Evolutionary conservation across 2,329 filamentous ascomycete genomes (phyloP).

Genomic region (Ophiostoma perfectum): DNA sequence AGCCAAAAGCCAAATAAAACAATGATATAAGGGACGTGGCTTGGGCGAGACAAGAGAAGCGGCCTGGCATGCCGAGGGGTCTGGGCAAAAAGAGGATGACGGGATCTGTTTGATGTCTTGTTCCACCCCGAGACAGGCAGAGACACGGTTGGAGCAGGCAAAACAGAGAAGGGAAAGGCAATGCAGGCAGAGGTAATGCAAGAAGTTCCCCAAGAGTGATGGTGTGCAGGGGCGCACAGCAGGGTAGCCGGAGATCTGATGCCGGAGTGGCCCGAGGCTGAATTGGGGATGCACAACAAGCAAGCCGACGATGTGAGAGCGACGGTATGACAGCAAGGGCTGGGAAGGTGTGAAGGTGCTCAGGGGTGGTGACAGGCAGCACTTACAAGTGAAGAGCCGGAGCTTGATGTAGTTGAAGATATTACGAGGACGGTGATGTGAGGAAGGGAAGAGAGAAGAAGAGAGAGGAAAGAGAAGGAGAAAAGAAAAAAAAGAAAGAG

Average conservation of each 20-base stretch:
- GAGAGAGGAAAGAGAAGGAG: background rate
- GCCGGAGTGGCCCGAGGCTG: too few relatives aligned
- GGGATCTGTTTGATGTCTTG: background rate
- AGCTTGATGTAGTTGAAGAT: background rate
- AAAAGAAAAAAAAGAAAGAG: background rate
- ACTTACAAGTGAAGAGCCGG: background rate
- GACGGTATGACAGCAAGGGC: background rate
- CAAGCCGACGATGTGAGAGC: background rate
- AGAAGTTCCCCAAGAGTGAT: background rate
- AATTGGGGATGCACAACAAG: background rate
- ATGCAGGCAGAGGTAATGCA: background rate
- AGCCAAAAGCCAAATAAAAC: background rate
- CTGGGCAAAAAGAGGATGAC: background rate
- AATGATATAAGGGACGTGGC: background rate
- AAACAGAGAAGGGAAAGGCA: background rate
- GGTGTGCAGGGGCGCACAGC: background rate
- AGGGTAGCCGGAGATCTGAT: too few relatives aligned
- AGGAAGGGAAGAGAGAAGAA: background rate
- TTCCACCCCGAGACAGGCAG: background rate
- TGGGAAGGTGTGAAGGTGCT: background rate
- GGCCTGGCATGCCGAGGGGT: constrained; percentile 4
- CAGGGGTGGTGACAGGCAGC: background rate
- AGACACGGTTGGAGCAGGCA: background rate
- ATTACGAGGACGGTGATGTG: background rate
- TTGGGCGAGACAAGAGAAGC: background rate